Percentiles rank a stretch among this genome's conserved stretches.
Conservation (phyloP, 2,329 filamentous ascomycete species). For the Colletotrichum sp. region DNA sequence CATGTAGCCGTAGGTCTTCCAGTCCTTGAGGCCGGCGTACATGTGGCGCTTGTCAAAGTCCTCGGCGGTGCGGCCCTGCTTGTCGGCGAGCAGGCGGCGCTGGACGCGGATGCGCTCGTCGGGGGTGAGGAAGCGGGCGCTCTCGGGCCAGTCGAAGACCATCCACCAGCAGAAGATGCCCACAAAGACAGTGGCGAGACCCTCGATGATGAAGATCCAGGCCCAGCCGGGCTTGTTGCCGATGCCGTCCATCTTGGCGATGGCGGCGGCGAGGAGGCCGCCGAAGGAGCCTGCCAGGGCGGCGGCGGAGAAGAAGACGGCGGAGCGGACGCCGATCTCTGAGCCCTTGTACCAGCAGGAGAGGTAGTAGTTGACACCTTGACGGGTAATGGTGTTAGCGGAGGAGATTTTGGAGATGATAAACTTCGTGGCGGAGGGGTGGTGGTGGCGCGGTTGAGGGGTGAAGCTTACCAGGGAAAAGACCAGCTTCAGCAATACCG, state of each 20-base stretch:
- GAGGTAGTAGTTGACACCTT: constrained; percentile 68
- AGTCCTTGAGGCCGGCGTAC: constrained; percentile 73
- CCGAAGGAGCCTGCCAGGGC: constrained; percentile 78
- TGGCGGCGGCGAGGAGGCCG: constrained; percentile 72
- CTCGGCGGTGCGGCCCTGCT: constrained; percentile 74
- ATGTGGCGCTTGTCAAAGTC: constrained; percentile 74
- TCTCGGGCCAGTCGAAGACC: constrained; percentile 80
- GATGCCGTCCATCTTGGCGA: constrained; percentile 68
- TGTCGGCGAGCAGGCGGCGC: constrained; percentile 69
- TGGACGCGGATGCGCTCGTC: constrained; percentile 73
- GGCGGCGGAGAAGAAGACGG: constrained; percentile 82
- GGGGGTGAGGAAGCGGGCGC: constrained; percentile 70
- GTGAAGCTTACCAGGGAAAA: constrained; percentile 64
- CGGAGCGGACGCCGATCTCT: constrained; percentile 75
- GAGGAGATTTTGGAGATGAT: background rate
- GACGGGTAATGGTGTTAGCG: background rate
- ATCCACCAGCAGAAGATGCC: constrained; percentile 72
- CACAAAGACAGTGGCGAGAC: constrained; percentile 69
- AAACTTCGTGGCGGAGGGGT: background rate
- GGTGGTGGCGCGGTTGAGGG: background rate
- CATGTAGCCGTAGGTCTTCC: constrained; percentile 70
- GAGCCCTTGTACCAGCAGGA: constrained; percentile 80
- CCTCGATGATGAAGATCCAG: constrained; percentile 72
- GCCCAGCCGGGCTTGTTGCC: constrained; percentile 59
- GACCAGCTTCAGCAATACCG: constrained; percentile 70